Conservation (phyloP, 108 stramenopile species). For the Fragilariopsis cylindrus region DNA sequence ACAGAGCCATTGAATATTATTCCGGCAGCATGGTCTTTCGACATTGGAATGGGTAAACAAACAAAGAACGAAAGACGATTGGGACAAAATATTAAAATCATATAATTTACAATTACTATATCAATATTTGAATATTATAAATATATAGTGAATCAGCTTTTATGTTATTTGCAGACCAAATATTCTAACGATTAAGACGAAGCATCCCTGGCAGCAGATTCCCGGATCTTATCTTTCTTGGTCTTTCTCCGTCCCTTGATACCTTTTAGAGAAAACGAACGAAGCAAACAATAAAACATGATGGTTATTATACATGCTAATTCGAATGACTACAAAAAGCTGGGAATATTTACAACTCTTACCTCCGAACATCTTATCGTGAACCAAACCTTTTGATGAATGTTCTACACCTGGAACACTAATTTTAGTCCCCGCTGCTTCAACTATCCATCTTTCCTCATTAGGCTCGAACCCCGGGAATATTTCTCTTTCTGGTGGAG, state of each 20-base stretch:
- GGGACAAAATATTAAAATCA: not conserved
- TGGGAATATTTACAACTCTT: not conserved
- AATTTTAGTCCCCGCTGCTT: slow-evolving; percentile 25
- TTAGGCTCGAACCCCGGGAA: slow-evolving; percentile 58
- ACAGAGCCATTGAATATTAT: not conserved
- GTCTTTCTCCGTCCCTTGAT: slow-evolving; percentile 73
- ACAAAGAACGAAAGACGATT: not conserved
- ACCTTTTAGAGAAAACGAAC: not conserved
- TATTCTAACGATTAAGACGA: not conserved
- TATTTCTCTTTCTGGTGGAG: slow-evolving; percentile 54
- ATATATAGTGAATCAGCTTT: no score
- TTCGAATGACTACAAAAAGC: not conserved
- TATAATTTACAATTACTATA: no score
- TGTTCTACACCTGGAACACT: slow-evolving; percentile 57
- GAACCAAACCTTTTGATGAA: slow-evolving; percentile 58
- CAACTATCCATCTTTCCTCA: slow-evolving; percentile 58
- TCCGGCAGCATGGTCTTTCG: slow-evolving; percentile 22
- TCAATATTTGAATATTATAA: no score
- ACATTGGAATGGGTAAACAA: slow-evolving; percentile 13
- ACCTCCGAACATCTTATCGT: slow-evolving; percentile 81
- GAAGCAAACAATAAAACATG: not conserved
- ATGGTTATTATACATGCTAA: not conserved
- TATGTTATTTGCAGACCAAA: no score
- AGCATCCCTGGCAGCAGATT: slow-evolving; percentile 48
- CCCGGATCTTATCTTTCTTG: slow-evolving; percentile 78